phyloP scores from a whole-genome alignment of 805 yeast genomes.

The Pichia nakasei region DNA sequence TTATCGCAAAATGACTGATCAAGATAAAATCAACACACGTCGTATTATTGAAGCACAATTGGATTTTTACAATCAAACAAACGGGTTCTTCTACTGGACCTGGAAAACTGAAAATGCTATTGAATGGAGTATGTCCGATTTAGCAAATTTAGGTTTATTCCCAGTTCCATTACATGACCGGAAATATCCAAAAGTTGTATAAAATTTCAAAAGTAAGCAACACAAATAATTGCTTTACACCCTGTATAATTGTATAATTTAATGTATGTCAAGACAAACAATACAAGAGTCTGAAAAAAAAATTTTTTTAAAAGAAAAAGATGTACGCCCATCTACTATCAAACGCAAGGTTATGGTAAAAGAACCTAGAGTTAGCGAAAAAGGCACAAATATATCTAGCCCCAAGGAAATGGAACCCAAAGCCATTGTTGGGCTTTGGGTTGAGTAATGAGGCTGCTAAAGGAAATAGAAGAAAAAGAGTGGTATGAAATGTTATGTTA shows the following conservation, averaged over 20 bases:
- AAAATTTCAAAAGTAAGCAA: background rate
- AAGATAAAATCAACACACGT: conserved; percentile 37
- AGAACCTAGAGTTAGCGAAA: conserved; percentile 32
- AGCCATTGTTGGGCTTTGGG: conserved; percentile 1
- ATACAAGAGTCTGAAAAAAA: background rate
- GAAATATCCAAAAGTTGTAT: conserved; percentile 55
- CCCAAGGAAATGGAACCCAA: background rate
- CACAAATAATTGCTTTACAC: background rate
- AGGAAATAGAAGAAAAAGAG: background rate
- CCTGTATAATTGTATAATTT: background rate
- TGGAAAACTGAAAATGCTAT: conserved; percentile 57
- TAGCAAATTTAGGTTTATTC: conserved; percentile 43
- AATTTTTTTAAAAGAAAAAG: background rate
- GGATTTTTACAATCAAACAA: conserved; percentile 35
- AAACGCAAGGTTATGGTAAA: conserved; percentile 28
- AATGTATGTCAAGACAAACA: background rate
- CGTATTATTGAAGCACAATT: conserved; percentile 54
- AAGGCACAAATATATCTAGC: conserved; percentile 16
- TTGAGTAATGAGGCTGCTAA: background rate
- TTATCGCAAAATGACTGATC: conserved; percentile 33
- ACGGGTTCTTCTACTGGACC: conserved; percentile 70
- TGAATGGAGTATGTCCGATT: conserved; percentile 56
- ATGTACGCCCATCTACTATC: conserved; percentile 32
- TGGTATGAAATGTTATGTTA: no score
- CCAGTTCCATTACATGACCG: conserved; percentile 61